Base-by-base conservation (phyloP, 805 yeast species). In the Candida maltosa region DNA sequence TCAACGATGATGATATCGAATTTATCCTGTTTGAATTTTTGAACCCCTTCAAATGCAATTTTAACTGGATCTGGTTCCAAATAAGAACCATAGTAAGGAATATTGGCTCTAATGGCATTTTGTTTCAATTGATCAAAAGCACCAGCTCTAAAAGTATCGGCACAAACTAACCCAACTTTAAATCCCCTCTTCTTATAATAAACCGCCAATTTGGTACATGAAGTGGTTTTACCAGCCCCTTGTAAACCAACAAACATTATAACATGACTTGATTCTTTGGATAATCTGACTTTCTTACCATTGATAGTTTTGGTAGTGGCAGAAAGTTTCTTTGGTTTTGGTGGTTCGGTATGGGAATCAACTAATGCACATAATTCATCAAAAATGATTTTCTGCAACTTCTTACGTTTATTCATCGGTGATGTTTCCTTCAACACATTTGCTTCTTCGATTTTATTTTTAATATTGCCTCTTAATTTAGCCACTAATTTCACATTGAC, bases 131-230 rank as follows among this genome's bases (percentile, higher is more conserved):
- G 98, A 64, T 91, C 98, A 69, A 91, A 91, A 2, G 98, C 98
- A 73, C 98, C 98, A 24, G 98, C 98, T 73, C 98, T 81, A 73
- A 91, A 93, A 20, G 98, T 93, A 69, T 93, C 98, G 2, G 98
- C 98, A 76, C 98, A 93, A 17, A 93, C 97, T 55, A 93, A 70
- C 35, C 97, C 97, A 31, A 87, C 95, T 57, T 88, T 89, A 63
- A 81, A 87, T 2, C 97, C 97, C 53, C 97, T 73, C 54, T 89
- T 78, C 53, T 88, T 91, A 58, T 93, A 93, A 57, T 86, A 89
- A 2, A 87, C 95, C 0, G 98, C 98, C 49, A 91, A 70, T 51
- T 93, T 93, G 2, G 98, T 93, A 78, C 97, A 89, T 2, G 96
- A 81, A 0, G 98, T 93, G 21, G 98, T 93, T 59, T 93, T 93